Percentiles rank a stretch among this genome's conserved stretches.
Conservation (phyloP, 495 filamentous ascomycete species). For the Penicillium antarcticum region DNA sequence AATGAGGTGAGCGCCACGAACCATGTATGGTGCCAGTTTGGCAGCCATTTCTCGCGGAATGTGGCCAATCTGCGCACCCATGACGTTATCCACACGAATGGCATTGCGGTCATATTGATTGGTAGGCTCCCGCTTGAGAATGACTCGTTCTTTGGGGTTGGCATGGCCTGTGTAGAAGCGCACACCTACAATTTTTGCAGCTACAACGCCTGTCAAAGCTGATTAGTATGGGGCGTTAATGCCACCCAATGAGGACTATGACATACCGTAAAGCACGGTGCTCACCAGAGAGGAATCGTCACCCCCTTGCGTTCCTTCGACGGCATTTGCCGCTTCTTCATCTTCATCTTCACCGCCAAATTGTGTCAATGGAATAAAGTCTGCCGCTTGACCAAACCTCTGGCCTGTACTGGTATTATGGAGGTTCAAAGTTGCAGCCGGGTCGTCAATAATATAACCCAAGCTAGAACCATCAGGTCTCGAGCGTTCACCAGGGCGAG, state of each 20-base stretch:
- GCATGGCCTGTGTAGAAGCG: constrained; percentile 74
- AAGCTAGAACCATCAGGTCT: too few species aligned
- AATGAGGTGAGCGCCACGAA: constrained; percentile 14
- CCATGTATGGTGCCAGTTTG: constrained; percentile 74
- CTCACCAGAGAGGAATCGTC: constrained; percentile 40
- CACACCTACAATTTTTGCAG: constrained; percentile 75
- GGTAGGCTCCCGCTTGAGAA: constrained; percentile 62
- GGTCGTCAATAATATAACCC: background rate
- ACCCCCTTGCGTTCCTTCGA: constrained; percentile 34
- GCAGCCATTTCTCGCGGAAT: constrained; percentile 61
- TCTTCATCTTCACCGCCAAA: constrained; percentile 36
- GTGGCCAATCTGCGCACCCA: constrained; percentile 76
- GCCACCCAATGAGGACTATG: background rate
- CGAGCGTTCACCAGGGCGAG: too few species aligned
- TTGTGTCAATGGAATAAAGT: constrained; percentile 35
- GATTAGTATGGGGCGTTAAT: background rate
- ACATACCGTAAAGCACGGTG: constrained; percentile 52
- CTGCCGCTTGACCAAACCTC: constrained; percentile 32
- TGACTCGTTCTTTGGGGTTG: constrained; percentile 66
- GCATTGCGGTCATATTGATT: constrained; percentile 80
- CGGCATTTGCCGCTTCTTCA: constrained; percentile 28
- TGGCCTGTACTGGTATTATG: constrained; percentile 16
- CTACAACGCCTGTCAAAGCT: constrained; percentile 27
- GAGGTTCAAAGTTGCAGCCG: background rate
- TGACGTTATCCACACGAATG: constrained; percentile 77